phyloP scores from a whole-genome alignment of 2,329 filamentous ascomycete genomes.

The Didymella glomerata region DNA sequence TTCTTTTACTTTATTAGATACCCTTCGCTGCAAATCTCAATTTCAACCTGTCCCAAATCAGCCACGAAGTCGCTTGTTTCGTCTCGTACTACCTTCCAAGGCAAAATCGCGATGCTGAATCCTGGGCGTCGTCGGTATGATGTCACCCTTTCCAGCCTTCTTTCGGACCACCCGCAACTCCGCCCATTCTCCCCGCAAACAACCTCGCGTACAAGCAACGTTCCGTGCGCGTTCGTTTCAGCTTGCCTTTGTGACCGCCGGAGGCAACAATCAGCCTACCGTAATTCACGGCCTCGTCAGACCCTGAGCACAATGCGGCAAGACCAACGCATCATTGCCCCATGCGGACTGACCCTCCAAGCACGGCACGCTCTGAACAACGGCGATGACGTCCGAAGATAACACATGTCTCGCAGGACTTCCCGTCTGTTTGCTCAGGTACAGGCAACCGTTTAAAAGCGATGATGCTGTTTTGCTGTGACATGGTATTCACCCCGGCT shows the following conservation, averaged over 20 bases:
- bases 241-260: conserved; percentile 7
- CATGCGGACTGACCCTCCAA: conserved; percentile 10
- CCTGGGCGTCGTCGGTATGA: conserved; percentile 11
- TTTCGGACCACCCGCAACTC: conserved; percentile 4
- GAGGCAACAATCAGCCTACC: conserved; percentile 19
- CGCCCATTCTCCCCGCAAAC: conserved; percentile 17
- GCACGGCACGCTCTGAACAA: conserved; percentile 13
- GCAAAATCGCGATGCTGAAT: conserved; percentile 1
- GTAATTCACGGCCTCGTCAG: conserved; percentile 15
- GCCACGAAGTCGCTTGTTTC: conserved; percentile 1
- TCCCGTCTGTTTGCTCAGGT: conserved; percentile 12
- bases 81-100: conserved; percentile 13
- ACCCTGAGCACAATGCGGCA: conserved; percentile 14
- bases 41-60: neutral
- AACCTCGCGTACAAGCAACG: conserved; percentile 1
- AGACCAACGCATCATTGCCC: conserved; percentile 18
- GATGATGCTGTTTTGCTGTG: conserved; percentile 5
- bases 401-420: conserved; percentile 16
- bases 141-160: conserved; percentile 13
- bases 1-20: conserved; percentile 7
- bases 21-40: conserved; percentile 3
- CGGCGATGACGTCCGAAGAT: conserved; percentile 21
- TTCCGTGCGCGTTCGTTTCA: conserved; percentile 14
- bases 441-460: conserved; percentile 9
- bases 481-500: neutral